Base-by-base conservation (phyloP, 2,329 filamentous ascomycete genomes). In the Claviceps fusiformis region DNA sequence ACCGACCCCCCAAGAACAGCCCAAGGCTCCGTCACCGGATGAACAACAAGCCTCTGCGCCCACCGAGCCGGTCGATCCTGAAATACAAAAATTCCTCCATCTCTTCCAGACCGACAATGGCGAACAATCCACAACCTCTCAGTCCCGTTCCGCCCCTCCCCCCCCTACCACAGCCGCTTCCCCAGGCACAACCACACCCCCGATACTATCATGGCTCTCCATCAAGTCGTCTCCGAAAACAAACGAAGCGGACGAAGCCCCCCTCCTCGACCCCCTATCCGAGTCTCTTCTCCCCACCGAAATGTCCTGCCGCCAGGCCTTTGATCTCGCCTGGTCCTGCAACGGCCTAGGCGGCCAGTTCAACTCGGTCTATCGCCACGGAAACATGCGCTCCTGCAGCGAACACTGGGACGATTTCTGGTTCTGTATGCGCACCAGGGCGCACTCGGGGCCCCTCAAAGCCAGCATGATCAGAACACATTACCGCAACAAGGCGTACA, bases 241-340 rank as follows among this genome's bases (percentile, higher is more conserved):
- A 47, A 58, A 57, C 43, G 24, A 48, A 52, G 57, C 56, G 37
- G 54, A 52, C 11, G 55, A 57, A 6, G 61, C 66, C 8, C 66
- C 70, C 11, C 59, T 59, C 50, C 64, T 65, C 57, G 70, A 74
- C 59, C 69, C 75, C 56, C 69, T 86, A 56, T 79, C 83, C 61
- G 82, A 88, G 60, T 81, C 83, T 59, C 76, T 89, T 52, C 87
- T 93, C 58, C 89, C 89, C 0, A 83, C 83, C 46, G 82, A 78
- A 53, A 93, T 97, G 85, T 91, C 86, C 65, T 97, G 93, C 75
- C 86, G 88, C 53, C 79, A 85, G 58, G 86, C 90, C 62, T 97
- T 98, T 73, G 93, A 98, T 74, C 79, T 83, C 59, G 91, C 92
- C 57, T 96, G 92, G 79, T 89, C 92, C 76, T 98, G 93, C 78